phyloP scores from a whole-genome alignment of 2,329 filamentous ascomycete genomes.

The Fusarium papillatum region DNA sequence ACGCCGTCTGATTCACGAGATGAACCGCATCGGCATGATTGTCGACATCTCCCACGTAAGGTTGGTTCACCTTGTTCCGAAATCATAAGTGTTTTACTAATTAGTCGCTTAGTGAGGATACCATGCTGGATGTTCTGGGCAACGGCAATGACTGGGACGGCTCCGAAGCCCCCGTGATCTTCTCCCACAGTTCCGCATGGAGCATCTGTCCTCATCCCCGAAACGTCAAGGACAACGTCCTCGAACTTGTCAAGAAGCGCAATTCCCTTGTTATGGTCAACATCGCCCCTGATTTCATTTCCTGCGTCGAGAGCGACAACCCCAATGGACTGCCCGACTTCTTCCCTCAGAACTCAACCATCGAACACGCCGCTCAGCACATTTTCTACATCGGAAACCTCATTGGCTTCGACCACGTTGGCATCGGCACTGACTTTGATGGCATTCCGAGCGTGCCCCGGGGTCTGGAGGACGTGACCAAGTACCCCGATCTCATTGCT shows the following conservation, averaged over 20 bases:
- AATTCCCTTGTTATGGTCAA: slow-evolving; percentile 92
- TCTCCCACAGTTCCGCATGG: slow-evolving; percentile 88
- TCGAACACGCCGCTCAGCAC: slow-evolving; percentile 84
- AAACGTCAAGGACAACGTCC: slow-evolving; percentile 89
- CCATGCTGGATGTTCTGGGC: slow-evolving; percentile 86
- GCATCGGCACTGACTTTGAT: slow-evolving; percentile 92
- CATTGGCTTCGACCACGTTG: slow-evolving; percentile 91
- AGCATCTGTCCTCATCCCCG: slow-evolving; percentile 88
- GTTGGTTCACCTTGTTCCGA: slow-evolving; percentile 33
- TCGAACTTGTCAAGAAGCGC: slow-evolving; percentile 80
- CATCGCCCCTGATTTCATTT: slow-evolving; percentile 86
- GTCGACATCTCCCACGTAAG: slow-evolving; percentile 85
- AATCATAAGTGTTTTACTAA: neutral
- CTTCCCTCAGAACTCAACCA: slow-evolving; percentile 77
- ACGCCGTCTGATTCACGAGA: slow-evolving; percentile 80
- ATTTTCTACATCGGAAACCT: slow-evolving; percentile 85
- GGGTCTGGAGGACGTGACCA: slow-evolving; percentile 88
- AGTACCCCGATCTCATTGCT: slow-evolving; percentile 83
- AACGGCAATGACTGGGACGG: slow-evolving; percentile 75
- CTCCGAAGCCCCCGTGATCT: slow-evolving; percentile 87
- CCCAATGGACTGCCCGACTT: slow-evolving; percentile 76
- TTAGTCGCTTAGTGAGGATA: slow-evolving; percentile 69
- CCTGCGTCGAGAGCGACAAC: slow-evolving; percentile 73
- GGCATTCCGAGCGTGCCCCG: slow-evolving; percentile 76
- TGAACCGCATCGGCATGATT: slow-evolving; percentile 97